phyloP scores from a whole-genome alignment of 805 yeast genomes.

The Lachancea lanzarotensis region DNA sequence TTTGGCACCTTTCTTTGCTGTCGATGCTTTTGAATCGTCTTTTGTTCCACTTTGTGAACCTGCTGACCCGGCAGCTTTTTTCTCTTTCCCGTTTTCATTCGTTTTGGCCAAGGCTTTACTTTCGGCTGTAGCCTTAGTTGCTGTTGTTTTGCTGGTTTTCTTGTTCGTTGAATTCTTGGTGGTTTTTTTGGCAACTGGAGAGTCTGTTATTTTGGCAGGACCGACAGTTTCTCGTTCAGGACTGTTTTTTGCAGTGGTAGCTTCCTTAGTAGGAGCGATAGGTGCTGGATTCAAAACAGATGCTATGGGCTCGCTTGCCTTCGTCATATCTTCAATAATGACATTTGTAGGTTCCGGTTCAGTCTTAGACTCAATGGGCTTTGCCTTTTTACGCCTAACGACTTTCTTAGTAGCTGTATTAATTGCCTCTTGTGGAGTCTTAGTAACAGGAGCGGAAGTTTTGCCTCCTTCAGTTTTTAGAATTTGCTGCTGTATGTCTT shows the following conservation, averaged over 20 bases:
- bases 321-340: constrained; percentile 4
- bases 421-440: not conserved
- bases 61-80: constrained; percentile 4
- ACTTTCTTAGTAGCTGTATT: not conserved
- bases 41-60: not conserved
- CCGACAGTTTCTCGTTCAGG: not conserved
- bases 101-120: not conserved
- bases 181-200: not conserved
- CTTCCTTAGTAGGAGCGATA: not conserved
- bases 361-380: not conserved
- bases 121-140: not conserved
- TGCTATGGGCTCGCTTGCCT: not conserved
- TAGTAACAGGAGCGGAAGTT: too few species aligned
- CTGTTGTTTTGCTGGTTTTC: not conserved
- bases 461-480: too few species aligned
- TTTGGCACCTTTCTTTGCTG: not conserved
- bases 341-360: constrained; percentile 1
- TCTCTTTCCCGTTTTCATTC: constrained; percentile 3
- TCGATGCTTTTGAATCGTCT: constrained; percentile 3
- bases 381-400: not conserved
- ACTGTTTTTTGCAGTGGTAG: not conserved
- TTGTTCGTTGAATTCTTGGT: not conserved
- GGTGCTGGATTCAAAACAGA: not conserved
- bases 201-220: not conserved
- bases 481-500: too few species aligned